Evolutionary conservation across 208 protist genomes (phyloP), one percentile per base, ranked within the genome.

Genomic region (Angomonas deanei): DNA sequence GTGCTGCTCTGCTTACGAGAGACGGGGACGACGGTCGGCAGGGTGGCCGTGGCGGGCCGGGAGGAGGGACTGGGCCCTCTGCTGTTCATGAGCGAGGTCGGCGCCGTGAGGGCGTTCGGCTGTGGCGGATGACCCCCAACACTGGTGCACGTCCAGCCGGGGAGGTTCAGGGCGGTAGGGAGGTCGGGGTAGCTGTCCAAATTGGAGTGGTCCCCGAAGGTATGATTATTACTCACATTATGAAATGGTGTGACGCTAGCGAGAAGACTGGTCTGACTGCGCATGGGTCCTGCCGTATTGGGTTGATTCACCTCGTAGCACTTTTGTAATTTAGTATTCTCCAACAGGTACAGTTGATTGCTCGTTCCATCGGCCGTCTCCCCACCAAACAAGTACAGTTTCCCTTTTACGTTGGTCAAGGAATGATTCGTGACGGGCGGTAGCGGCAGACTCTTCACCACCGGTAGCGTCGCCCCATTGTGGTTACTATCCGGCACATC

Each of bases 311-410:
- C 28, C 50, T 60, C 66, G 38, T 61, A 61, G 3, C 46, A 11
- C 15, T 11, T 26, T n/a, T 55, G 62, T 38, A 67, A 42, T 19
- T 68, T 11, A 21, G 39, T 6, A 15, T 71, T 57, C 33, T 78
- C 75, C 19, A 85, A 27, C 42, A 66, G 59, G 34, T 74, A 63
- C 23, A 79, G 70, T 1, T 61, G 21, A 11, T 68, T 82, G 15
- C 38, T 56, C 58, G 60, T 67, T 21, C 76, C 80, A 2, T 60
- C 46, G 24, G 61, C 53, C 15, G 66, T 74, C 52, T 88, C 72
- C 0, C 85, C 85, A 13, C 85, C 85, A 60, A 92, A 92, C 11
- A 84, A 68, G 60, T 78, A 86, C n/a, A 74, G 61, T 5, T 46
- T 47, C 10, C 70, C 77, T 0, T 56, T 15, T 15, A 82, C 65